Conservation (phyloP, 2,329 filamentous ascomycete species). For the Botrytis medusae region DNA sequence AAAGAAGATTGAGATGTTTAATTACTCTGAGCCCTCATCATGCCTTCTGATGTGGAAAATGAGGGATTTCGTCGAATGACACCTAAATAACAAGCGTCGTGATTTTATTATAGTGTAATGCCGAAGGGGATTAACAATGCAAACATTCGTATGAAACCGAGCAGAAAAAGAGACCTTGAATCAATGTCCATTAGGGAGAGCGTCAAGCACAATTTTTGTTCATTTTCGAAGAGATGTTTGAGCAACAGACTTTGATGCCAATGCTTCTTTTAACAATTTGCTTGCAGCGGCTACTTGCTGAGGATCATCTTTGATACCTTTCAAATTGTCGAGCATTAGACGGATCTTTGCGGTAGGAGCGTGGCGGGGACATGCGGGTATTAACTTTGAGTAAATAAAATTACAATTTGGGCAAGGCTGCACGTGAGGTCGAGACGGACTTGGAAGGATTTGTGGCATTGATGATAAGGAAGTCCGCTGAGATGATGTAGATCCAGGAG, state of each 20-base stretch:
- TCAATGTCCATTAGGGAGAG: not conserved
- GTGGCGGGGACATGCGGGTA: not conserved
- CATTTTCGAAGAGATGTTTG: not conserved
- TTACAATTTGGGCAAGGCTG: not conserved
- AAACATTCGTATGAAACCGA: not conserved
- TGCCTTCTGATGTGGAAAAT: not conserved
- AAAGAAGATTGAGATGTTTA: not conserved
- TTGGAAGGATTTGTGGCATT: not conserved
- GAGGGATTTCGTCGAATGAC: not conserved
- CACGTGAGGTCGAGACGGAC: not conserved
- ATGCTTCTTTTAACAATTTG: not conserved
- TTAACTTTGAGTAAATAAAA: not conserved
- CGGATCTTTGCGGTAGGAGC: not conserved
- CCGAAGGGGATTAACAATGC: not conserved
- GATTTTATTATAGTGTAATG: not conserved
- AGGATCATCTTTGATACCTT: not conserved
- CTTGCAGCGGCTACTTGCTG: not conserved
- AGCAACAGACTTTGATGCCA: not conserved
- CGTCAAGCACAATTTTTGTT: too few relatives aligned
- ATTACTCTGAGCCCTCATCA: too few relatives aligned
- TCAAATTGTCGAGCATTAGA: slow-evolving; percentile 14
- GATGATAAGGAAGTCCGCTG: not conserved
- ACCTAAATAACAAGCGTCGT: not conserved
- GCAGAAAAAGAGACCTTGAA: too few relatives aligned
- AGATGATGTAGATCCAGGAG: not conserved